Percentiles rank a stretch among this genome's conserved stretches.
Evolutionary conservation across 1,139 yeast genomes (phyloP).

Genomic region (Wickerhamomyces sp.): DNA sequence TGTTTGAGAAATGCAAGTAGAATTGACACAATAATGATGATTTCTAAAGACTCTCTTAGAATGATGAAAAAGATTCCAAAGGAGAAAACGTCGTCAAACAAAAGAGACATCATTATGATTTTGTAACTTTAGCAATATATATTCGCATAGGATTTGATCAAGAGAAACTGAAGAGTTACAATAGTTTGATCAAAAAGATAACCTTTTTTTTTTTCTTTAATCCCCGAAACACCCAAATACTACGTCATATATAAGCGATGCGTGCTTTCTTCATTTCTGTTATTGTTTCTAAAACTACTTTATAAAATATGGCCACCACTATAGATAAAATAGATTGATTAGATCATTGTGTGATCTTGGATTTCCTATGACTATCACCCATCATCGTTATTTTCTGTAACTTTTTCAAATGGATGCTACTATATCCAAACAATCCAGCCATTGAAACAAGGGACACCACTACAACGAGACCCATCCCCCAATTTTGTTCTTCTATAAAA

Average conservation of each 20-base stretch:
- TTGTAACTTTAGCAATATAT: too few species aligned
- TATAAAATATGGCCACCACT: too few species aligned
- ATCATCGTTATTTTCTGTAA: constrained; percentile 42
- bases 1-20: constrained; percentile 86
- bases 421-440: constrained; percentile 31
- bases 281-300: too few species aligned
- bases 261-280: too few species aligned
- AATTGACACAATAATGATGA: constrained; percentile 84
- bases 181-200: constrained; percentile 1
- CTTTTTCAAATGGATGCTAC: constrained; percentile 34
- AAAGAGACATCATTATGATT: not conserved
- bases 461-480: constrained; percentile 45
- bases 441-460: constrained; percentile 27
- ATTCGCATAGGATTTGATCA: not conserved
- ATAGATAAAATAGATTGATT: not conserved
- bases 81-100: constrained; percentile 32
- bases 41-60: constrained; percentile 87
- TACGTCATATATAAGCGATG: too few species aligned
- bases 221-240: not conserved
- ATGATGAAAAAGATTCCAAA: constrained; percentile 71
- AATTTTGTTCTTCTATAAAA: constrained; percentile 79
- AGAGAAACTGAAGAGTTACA: not conserved
- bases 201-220: not conserved
- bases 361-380: constrained; percentile 23
- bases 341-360: not conserved